Base-by-base conservation (phyloP, 73 alveolate genomes). In the Blepharisma japonicum region DNA sequence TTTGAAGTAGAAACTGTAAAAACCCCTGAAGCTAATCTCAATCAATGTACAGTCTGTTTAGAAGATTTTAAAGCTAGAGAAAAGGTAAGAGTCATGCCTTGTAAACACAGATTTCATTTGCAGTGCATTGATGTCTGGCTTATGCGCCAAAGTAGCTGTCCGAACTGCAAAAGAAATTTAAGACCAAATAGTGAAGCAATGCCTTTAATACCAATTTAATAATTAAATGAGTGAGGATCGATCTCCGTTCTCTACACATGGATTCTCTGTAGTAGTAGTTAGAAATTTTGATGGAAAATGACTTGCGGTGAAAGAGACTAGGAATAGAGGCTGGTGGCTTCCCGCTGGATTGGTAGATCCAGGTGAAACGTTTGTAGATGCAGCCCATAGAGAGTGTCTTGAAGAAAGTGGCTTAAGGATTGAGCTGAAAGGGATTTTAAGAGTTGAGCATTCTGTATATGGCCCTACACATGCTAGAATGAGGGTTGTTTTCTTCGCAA, bases 301-400 rank as follows among this genome's bases (percentile, higher is more conserved):
- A 55, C 82, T 89, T 48, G 94, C 97, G 6, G 97, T 91, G 14
- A 82, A 89, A 23, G 97, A 91, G 82, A 86, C 91, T 18, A 50
- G 78, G n/a, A 68, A 87, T 55, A 72, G 95, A 81, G 98, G 98
- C 42, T 92, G 98, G 96, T 90, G 96, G 95, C 68, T 92, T 5
- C 96, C 96, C 9, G 98, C 95, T 45, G 98, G 98, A 6, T 86
- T 84, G 53, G 94, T 92, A 8, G 98, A 92, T 55, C 89, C 92
- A 20, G 92, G 95, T 6, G 96, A 92, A 55, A 53, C 77, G 45
- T 92, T 83, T 70, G 49, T 54, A 11, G 14, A 71, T 49, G 91
- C 91, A 27, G 91, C 89, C 7, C 42, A 77, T 53, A 79, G 91
- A 77, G 91, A 84, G 81, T 49, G 88, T 4, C 21, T 68, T 5